Evolutionary conservation across 208 protist genomes (phyloP).

Genomic region (Herpetomonas muscarum): DNA sequence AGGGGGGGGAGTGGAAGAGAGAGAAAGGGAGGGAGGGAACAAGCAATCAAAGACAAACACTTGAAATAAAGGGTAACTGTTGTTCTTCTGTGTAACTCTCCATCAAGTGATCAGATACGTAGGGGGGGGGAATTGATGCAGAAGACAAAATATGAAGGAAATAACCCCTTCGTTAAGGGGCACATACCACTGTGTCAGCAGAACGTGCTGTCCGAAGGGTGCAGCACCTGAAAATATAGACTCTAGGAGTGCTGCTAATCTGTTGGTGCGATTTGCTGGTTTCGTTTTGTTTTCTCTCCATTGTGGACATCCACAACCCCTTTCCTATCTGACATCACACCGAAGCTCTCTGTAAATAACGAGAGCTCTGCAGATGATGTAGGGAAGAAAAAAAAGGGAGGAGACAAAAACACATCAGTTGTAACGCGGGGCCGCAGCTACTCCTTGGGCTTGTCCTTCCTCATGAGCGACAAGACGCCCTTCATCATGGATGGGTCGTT

Average conservation of each 20-base stretch:
- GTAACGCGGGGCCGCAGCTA: background rate
- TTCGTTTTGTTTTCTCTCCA: constrained; percentile 3
- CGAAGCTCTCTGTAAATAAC: background rate
- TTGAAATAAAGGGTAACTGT: background rate
- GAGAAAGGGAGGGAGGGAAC: background rate
- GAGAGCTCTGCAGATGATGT: background rate
- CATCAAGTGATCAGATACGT: too few relatives aligned
- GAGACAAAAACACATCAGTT: constrained; percentile 2
- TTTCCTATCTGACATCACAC: too few relatives aligned
- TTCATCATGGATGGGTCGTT: constrained; percentile 22
- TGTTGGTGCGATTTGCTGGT: background rate
- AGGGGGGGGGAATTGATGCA: background rate
- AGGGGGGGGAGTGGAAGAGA: background rate
- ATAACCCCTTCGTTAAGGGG: background rate
- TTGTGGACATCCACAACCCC: too few relatives aligned
- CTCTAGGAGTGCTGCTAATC: background rate
- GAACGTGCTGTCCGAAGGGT: background rate
- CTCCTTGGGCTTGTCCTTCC: constrained; percentile 9
- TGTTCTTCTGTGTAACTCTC: too few relatives aligned
- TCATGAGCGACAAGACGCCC: constrained; percentile 16
- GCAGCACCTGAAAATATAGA: background rate
- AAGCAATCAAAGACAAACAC: constrained; percentile 3
- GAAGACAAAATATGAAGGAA: background rate
- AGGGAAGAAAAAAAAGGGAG: background rate
- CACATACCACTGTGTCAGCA: background rate